Evolutionary conservation across 306 rosid genomes (phyloP).

Genomic region (Elaeagnus macrophylla): DNA sequence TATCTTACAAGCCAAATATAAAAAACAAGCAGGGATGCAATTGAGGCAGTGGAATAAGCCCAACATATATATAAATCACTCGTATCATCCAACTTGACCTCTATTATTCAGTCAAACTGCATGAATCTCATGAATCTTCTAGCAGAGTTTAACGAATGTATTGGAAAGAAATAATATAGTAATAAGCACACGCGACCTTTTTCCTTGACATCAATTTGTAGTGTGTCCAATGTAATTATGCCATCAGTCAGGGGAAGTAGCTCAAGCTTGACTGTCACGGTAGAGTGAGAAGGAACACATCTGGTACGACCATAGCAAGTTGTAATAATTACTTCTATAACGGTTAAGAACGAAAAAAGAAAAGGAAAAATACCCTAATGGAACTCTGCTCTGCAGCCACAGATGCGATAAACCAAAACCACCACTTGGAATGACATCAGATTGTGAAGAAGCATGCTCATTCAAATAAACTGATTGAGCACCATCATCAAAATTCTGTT

Average conservation of each 20-base stretch:
- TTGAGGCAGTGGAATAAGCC: constrained; percentile 4
- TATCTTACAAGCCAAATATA: too few species aligned
- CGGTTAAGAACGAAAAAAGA: constrained; percentile 2
- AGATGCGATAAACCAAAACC: constrained; percentile 70
- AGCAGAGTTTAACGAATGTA: constrained; percentile 14
- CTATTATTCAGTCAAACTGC: too few species aligned
- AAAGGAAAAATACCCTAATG: constrained; percentile 61
- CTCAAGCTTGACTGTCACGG: constrained; percentile 76
- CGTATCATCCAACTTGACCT: background rate
- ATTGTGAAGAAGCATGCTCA: constrained; percentile 30
- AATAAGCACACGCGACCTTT: constrained; percentile 44
- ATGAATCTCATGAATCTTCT: background rate
- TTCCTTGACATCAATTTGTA: constrained; percentile 80
- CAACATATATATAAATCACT: background rate
- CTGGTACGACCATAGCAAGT: constrained; percentile 34
- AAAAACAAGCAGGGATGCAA: background rate
- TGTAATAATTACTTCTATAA: constrained; percentile 16
- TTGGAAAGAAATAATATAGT: constrained; percentile 2
- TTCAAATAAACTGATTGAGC: constrained; percentile 30
- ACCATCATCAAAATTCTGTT: constrained; percentile 27
- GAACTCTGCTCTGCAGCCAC: constrained; percentile 97
- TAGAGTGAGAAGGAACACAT: constrained; percentile 71
- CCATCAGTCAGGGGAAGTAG: constrained; percentile 92
- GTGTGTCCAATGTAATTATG: constrained; percentile 70
- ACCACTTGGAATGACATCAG: constrained; percentile 55